Evolutionary conservation across 257 asterid genomes (phyloP).

Genomic region (Solanum tarijense): DNA sequence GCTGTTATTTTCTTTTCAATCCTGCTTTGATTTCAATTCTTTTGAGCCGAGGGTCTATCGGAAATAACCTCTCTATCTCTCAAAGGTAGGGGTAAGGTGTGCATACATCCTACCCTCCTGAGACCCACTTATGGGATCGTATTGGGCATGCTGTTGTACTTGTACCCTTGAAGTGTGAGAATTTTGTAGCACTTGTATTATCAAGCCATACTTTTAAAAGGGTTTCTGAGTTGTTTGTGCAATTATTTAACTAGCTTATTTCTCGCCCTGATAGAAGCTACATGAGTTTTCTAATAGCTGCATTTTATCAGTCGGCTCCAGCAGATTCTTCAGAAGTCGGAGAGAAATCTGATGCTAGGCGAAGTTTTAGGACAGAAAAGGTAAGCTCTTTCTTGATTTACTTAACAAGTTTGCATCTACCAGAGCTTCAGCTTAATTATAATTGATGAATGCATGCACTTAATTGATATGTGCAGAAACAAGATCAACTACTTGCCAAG

Average conservation of each 20-base stretch:
- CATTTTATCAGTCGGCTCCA: constrained; percentile 43
- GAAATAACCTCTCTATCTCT: not conserved
- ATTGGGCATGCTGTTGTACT: not conserved
- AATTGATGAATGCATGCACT: not conserved
- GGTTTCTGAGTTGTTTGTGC: not conserved
- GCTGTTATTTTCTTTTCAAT: not conserved
- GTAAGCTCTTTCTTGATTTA: constrained; percentile 32
- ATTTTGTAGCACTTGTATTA: not conserved
- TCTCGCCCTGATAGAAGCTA: not conserved
- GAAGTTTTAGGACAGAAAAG: constrained; percentile 39
- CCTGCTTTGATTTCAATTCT: not conserved
- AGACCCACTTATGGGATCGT: not conserved
- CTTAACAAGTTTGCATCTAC: not conserved
- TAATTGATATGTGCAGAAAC: constrained; percentile 44
- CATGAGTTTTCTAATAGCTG: constrained; percentile 8
- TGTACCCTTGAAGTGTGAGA: not conserved
- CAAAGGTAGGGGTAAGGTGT: not conserved
- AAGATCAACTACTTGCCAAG: constrained; percentile 46
- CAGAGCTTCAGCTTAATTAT: not conserved
- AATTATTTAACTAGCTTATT: not conserved
- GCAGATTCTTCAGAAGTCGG: constrained; percentile 20
- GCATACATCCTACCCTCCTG: not conserved
- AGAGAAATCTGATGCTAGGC: constrained; percentile 33
- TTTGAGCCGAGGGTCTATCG: not conserved
- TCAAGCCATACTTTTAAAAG: not conserved